Percentiles rank a stretch among this genome's conserved stretches.
Evolutionary conservation across 257 asterid genomes (phyloP).

Genomic region (Dorcoceras hygrometricum): DNA sequence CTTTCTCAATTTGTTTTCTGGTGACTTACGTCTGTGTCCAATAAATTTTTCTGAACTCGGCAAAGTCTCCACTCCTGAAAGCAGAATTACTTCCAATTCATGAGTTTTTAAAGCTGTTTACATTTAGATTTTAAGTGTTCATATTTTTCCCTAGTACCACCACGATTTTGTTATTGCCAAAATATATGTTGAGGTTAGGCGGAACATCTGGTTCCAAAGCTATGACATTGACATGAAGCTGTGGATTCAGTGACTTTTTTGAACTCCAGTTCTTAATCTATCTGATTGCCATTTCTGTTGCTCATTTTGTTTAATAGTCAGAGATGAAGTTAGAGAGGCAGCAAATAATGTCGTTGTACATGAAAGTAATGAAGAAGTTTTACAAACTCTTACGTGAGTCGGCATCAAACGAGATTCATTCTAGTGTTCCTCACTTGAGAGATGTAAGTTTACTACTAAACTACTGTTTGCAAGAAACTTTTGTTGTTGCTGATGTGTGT

Average conservation of each 20-base stretch:
- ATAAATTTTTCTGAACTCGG: too few relatives aligned
- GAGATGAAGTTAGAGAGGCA: slow-evolving; percentile 75
- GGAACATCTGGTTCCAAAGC: slow-evolving; percentile 1
- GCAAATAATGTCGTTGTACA: slow-evolving; percentile 63
- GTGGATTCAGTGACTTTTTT: slow-evolving; percentile 1
- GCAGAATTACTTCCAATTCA: neutral
- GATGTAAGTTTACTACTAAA: slow-evolving; percentile 43
- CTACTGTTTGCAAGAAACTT: neutral
- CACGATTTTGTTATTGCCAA: too few relatives aligned
- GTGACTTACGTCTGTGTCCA: too few relatives aligned
- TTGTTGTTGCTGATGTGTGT: neutral
- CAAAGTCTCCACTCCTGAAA: neutral
- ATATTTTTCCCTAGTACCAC: too few relatives aligned
- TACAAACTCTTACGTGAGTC: slow-evolving; percentile 45
- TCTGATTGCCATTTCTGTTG: neutral
- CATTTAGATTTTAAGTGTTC: neutral
- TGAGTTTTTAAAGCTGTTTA: neutral
- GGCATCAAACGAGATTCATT: slow-evolving; percentile 41
- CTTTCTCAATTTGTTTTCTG: too few relatives aligned
- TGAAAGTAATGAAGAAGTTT: slow-evolving; percentile 74
- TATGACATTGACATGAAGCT: neutral
- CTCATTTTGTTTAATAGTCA: slow-evolving; percentile 39
- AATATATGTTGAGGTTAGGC: too few relatives aligned
- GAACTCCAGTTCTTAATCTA: neutral
- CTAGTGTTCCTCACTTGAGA: slow-evolving; percentile 53